Evolutionary conservation across 73 alveolate genomes (phyloP).

Genomic region (Effrenium voratum): DNA sequence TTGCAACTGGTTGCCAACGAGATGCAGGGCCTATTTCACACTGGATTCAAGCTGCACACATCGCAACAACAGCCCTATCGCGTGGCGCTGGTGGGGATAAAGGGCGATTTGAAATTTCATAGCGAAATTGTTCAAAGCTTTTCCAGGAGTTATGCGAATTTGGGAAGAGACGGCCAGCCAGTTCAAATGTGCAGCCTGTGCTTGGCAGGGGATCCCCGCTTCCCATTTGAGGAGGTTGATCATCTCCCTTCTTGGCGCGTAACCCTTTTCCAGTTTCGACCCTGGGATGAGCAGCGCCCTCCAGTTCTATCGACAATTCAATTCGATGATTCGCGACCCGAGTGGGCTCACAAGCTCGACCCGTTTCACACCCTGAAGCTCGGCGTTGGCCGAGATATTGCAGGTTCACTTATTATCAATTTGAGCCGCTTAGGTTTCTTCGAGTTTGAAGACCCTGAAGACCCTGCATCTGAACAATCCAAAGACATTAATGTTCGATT

Average conservation of each 20-base stretch:
- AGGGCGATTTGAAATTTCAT: conserved; percentile 44
- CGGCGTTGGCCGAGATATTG: background rate
- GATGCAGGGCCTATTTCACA: background rate
- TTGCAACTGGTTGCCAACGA: background rate
- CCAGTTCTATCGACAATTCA: background rate
- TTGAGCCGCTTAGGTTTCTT: background rate
- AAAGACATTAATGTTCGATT: background rate
- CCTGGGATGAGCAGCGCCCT: background rate
- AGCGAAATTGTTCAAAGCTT: background rate
- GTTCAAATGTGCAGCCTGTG: background rate
- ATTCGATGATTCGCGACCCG: background rate
- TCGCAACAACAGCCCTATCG: background rate
- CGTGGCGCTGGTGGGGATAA: background rate
- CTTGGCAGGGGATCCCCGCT: background rate
- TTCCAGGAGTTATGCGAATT: background rate
- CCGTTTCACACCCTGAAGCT: background rate
- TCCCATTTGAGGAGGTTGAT: conserved; percentile 9
- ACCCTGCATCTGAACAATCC: background rate
- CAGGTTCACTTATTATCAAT: background rate
- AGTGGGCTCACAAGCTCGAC: background rate
- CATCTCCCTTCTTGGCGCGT: background rate
- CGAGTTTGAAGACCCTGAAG: background rate
- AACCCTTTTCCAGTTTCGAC: background rate
- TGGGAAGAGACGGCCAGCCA: background rate
- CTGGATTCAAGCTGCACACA: background rate